phyloP scores from a whole-genome alignment of 1,284 basidiomycete species.

The Megacollybia platyphylla region DNA sequence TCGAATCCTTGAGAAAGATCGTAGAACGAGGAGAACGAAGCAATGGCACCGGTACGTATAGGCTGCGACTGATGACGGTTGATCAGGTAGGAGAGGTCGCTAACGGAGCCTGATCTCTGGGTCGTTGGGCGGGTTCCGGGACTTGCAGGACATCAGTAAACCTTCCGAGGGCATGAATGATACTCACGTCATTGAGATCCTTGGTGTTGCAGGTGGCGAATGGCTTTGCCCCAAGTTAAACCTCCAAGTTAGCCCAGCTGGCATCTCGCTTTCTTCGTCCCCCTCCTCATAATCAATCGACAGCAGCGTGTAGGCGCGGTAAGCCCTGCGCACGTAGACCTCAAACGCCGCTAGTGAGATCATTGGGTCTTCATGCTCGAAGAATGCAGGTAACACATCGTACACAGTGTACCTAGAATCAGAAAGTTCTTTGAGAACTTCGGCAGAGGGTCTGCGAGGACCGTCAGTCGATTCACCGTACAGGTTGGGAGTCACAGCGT shows the following conservation, averaged over 20 bases:
- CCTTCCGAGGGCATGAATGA: slow-evolving; percentile 4
- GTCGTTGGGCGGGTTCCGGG: neutral
- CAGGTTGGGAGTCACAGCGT: slow-evolving; percentile 75
- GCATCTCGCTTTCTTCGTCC: slow-evolving; percentile 73
- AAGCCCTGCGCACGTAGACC: slow-evolving; percentile 92
- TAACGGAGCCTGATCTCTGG: slow-evolving; percentile 74
- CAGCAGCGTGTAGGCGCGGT: slow-evolving; percentile 88
- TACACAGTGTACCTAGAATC: slow-evolving; percentile 97
- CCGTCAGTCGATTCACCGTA: slow-evolving; percentile 78
- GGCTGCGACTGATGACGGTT: slow-evolving; percentile 76
- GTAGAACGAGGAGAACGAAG: slow-evolving; percentile 73
- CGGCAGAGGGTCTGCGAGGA: slow-evolving; percentile 66
- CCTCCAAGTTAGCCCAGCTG: slow-evolving; percentile 79
- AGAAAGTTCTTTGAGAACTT: slow-evolving; percentile 85
- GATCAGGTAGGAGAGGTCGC: slow-evolving; percentile 87
- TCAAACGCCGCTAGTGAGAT: slow-evolving; percentile 86
- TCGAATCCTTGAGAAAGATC: slow-evolving; percentile 67
- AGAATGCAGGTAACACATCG: slow-evolving; percentile 95
- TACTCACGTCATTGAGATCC: slow-evolving; percentile 50
- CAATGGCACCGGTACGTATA: slow-evolving; percentile 77
- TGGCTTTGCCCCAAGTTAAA: slow-evolving; percentile 85
- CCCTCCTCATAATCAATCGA: slow-evolving; percentile 92
- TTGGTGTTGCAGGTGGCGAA: slow-evolving; percentile 78
- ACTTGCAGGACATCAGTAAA: neutral
- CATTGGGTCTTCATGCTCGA: slow-evolving; percentile 77